Conservation (phyloP, 2,329 filamentous ascomycete species). For the Ophiostoma fasciatum region DNA sequence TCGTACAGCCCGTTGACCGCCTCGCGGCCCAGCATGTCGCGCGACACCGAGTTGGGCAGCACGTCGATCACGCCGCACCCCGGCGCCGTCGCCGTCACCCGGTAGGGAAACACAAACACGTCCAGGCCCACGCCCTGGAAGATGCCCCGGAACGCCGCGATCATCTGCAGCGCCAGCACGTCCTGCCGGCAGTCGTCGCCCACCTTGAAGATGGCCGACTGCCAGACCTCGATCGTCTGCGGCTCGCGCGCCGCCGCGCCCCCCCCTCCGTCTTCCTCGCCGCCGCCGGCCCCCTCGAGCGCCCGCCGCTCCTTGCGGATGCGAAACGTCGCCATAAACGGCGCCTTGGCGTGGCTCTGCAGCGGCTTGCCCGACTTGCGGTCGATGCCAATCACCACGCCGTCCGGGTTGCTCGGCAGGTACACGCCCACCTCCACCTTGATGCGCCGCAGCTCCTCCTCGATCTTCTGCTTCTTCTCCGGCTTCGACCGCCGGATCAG, state of each 20-base stretch:
- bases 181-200: conserved; percentile 97
- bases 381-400: conserved; percentile 94
- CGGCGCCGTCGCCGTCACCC: conserved; percentile 91
- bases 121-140: conserved; percentile 91
- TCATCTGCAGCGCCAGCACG: conserved; percentile 92
- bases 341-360: conserved; percentile 95
- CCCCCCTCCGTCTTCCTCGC: not conserved
- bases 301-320: conserved; percentile 64
- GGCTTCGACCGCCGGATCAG: conserved; percentile 84
- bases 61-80: conserved; percentile 98
- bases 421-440: conserved; percentile 96
- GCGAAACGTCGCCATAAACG: conserved; percentile 97
- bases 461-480: conserved; percentile 98
- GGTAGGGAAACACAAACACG: conserved; percentile 92
- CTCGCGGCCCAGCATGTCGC: conserved; percentile 96
- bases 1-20: conserved; percentile 97
- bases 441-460: conserved; percentile 94
- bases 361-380: conserved; percentile 94
- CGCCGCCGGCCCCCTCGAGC: conserved; percentile 19
- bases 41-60: conserved; percentile 90
- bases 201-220: conserved; percentile 99
- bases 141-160: conserved; percentile 91
- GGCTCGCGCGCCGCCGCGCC: conserved; percentile 24
- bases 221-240: conserved; percentile 84
- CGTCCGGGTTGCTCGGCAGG: conserved; percentile 90